These are phyloP conservation scores for Pelargonium myrrhifolium DNA, from an alignment of 441 rosid species.

Conservation along the genomic window DNA sequence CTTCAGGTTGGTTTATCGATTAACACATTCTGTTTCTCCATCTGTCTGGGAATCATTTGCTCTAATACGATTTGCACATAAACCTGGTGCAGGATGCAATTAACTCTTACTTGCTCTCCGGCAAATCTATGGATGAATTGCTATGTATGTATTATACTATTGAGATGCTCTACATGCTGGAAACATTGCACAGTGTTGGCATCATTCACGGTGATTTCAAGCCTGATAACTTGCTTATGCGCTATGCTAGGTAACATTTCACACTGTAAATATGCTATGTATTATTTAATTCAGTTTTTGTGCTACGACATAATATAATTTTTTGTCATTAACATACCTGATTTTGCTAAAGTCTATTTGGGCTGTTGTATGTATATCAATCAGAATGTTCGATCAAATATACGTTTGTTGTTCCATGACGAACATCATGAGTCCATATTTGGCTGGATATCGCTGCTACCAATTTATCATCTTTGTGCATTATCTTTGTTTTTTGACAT, in stretches of 20 bases:
- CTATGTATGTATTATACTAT: conserved; percentile 77
- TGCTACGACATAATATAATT: no score
- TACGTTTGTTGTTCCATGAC: not conserved
- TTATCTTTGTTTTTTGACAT: not conserved
- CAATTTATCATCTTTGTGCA: not conserved
- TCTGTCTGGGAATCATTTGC: not conserved
- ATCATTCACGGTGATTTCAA: conserved; percentile 94
- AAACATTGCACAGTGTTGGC: conserved; percentile 70
- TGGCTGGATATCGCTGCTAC: no score
- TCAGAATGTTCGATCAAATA: not conserved
- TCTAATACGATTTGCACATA: conserved; percentile 8
- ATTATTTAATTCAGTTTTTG: no score
- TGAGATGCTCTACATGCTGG: conserved; percentile 84
- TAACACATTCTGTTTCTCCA: not conserved
- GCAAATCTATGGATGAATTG: conserved; percentile 85
- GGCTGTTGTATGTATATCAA: not conserved
- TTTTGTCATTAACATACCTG: no score
- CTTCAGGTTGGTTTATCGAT: conserved; percentile 46
- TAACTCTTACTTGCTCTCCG: conserved; percentile 57
- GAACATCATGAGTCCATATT: no score
- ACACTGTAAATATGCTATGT: not conserved
- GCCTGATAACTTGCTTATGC: conserved; percentile 79
- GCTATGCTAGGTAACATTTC: conserved; percentile 56
- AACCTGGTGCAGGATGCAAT: conserved; percentile 64
- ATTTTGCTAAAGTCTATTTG: no score